Evolutionary conservation across 768 basidiomycete genomes (phyloP).

Genomic region (Hortiboletus flavorubellus): DNA sequence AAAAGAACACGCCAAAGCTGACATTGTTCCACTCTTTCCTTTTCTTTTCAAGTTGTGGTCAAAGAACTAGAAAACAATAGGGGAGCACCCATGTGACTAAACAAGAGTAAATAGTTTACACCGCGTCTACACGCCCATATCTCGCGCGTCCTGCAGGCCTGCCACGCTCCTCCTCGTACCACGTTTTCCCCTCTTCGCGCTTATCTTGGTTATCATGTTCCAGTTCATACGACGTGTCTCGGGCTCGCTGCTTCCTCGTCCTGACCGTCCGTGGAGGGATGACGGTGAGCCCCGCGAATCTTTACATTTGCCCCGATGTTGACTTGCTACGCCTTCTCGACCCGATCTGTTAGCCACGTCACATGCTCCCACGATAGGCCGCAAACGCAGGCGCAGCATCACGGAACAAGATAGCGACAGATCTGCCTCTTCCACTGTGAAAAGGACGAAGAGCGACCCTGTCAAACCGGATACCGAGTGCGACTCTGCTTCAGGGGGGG

Average conservation of each 20-base stretch:
- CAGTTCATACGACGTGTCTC: slow-evolving; percentile 70
- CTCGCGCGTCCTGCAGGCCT: background rate
- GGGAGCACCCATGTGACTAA: slow-evolving; percentile 14
- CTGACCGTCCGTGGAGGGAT: slow-evolving; percentile 74
- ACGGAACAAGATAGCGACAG: slow-evolving; percentile 39
- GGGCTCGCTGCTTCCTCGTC: slow-evolving; percentile 61
- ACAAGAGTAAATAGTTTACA: slow-evolving; percentile 23
- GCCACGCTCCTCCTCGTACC: slow-evolving; percentile 1
- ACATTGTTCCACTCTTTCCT: background rate
- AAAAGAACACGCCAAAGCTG: background rate
- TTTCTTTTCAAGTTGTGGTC: background rate
- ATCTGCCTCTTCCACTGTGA: slow-evolving; percentile 21
- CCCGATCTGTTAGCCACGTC: slow-evolving; percentile 54
- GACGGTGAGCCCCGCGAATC: slow-evolving; percentile 51
- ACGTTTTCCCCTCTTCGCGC: background rate
- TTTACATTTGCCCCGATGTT: slow-evolving; percentile 4
- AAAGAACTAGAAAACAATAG: background rate
- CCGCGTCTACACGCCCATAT: slow-evolving; percentile 3
- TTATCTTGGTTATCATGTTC: slow-evolving; percentile 43
- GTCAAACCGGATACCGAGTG: slow-evolving; percentile 29
- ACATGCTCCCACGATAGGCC: slow-evolving; percentile 64
- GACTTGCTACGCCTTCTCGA: slow-evolving; percentile 12
- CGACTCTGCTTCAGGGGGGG: slow-evolving; percentile 20
- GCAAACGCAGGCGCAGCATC: slow-evolving; percentile 62
- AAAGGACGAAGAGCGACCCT: slow-evolving; percentile 31